phyloP scores from a whole-genome alignment of 2,329 filamentous ascomycete species.

The Chaetomium sp. region DNA sequence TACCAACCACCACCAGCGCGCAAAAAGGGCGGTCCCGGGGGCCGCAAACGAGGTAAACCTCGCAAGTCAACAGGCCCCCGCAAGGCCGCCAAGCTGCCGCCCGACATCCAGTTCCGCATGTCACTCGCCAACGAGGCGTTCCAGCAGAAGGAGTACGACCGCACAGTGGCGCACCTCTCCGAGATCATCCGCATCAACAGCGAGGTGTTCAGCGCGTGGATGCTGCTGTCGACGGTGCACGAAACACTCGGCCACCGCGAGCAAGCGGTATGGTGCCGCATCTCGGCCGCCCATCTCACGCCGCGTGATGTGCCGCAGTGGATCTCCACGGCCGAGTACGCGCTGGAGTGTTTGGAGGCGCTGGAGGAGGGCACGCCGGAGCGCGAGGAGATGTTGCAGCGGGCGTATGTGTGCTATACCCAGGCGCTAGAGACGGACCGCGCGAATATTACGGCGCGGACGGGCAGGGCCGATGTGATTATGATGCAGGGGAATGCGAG shows the following conservation, averaged over 20 bases:
- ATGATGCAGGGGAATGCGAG: constrained; percentile 49
- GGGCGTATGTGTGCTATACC: constrained; percentile 53
- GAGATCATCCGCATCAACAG: constrained; percentile 64
- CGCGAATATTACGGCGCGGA: constrained; percentile 50
- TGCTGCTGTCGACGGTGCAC: constrained; percentile 53
- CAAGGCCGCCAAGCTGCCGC: constrained; percentile 60
- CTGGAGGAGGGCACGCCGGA: constrained; percentile 38
- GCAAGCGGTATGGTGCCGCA: constrained; percentile 52
- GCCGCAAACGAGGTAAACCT: neutral
- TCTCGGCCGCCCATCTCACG: constrained; percentile 56
- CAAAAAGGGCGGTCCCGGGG: constrained; percentile 7
- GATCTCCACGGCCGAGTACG: constrained; percentile 53
- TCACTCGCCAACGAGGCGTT: constrained; percentile 62
- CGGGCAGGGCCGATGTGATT: constrained; percentile 53
- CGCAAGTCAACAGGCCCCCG: constrained; percentile 37
- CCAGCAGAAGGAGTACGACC: constrained; percentile 53
- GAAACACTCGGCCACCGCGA: constrained; percentile 52
- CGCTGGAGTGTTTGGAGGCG: constrained; percentile 42
- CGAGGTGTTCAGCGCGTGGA: constrained; percentile 61
- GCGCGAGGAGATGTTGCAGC: constrained; percentile 29
- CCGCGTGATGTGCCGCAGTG: constrained; percentile 55
- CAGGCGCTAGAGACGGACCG: constrained; percentile 53
- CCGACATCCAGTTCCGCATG: constrained; percentile 63
- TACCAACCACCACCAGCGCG: constrained; percentile 9
- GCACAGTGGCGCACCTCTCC: constrained; percentile 51